Percentiles rank a stretch among this genome's conserved stretches.
Evolutionary conservation across 1,284 basidiomycete species (phyloP).

Genomic region (Cryptococcus sp.): DNA sequence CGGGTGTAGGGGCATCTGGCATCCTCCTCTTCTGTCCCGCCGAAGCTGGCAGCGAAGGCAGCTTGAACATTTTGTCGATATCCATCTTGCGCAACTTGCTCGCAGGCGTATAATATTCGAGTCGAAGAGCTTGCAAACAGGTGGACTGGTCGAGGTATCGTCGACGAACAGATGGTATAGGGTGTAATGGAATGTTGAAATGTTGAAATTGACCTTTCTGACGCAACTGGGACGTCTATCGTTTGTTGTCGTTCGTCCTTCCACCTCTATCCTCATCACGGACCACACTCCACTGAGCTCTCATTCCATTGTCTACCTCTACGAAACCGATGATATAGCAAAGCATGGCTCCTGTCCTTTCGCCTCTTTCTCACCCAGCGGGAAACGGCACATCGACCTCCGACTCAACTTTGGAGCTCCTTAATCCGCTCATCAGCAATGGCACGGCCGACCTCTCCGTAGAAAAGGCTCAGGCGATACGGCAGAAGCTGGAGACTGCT

Average conservation of each 20-base stretch:
- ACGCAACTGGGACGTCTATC: not conserved
- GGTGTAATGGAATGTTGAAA: too few species aligned
- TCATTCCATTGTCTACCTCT: too few species aligned
- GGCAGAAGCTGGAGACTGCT: conserved; percentile 18
- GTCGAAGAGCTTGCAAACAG: too few species aligned
- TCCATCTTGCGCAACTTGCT: conserved; percentile 31
- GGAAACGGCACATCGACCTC: not conserved
- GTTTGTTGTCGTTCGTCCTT: too few species aligned
- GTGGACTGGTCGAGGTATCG: too few species aligned
- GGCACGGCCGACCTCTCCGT: conserved; percentile 11
- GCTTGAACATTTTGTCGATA: conserved; percentile 46
- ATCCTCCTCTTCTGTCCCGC: conserved; percentile 66
- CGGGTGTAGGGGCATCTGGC: conserved; percentile 69
- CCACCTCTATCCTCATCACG: too few species aligned
- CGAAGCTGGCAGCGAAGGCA: conserved; percentile 25
- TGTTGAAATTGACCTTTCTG: not conserved
- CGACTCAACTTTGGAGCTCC: conserved; percentile 21
- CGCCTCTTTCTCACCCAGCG: conserved; percentile 13
- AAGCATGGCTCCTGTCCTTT: conserved; percentile 28
- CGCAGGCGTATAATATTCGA: too few species aligned
- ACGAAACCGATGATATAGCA: not conserved
- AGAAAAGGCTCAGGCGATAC: conserved; percentile 12
- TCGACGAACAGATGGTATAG: too few species aligned
- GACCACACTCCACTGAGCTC: too few species aligned
- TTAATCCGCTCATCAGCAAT: conserved; percentile 16